Base-by-base conservation (phyloP, 768 basidiomycete genomes). In the Dentipellis sp. region DNA sequence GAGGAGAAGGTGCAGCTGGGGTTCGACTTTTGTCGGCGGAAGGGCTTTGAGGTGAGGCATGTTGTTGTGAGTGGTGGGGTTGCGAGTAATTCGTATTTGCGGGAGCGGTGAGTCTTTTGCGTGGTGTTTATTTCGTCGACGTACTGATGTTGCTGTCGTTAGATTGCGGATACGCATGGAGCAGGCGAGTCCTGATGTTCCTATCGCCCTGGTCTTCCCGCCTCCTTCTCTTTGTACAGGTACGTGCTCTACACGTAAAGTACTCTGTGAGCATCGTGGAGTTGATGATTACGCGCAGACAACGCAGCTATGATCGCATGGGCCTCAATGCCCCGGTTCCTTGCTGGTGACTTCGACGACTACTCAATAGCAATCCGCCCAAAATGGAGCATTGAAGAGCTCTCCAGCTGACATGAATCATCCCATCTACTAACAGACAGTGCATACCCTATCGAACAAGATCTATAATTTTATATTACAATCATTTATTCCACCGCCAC, bases 291-390 rank as follows among this genome's bases (percentile, higher is more conserved):
- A 2, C 23, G 19, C 4, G 0, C 60, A 94, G 95, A 97, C 64
- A 98, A 97, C 67, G 95, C 95, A 0, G 94, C 82, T 9, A 98
- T 98, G 95, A 90, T 97, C 61, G 95, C 81, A 2, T 95, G 88
- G 89, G 88, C 94, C 3, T 85, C 90, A 0, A 86, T 94, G 78
- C 72, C 85, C 62, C 81, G 93, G 11, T 88, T 97, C 59, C 74
- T 86, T 22, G 72, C 71, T 0, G 73, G 72, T 3, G 82, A 86
- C 56, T 70, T 76, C 46, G 86, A 86, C 62, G 72, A 78, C 8
- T 91, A 85, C 59, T 72, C 76, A 21, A 74, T 88, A 12, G 77
- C 78, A 19, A 70, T 86, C 7, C 72, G 76, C 35, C 72, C 88
- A 14, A 86, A 84, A 66, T 98, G 94, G 94, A 81, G 77, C 52